Percentiles rank a stretch among this genome's conserved stretches.
Conservation (phyloP, 306 rosid species). For the Hylodesmum podocarpum region DNA sequence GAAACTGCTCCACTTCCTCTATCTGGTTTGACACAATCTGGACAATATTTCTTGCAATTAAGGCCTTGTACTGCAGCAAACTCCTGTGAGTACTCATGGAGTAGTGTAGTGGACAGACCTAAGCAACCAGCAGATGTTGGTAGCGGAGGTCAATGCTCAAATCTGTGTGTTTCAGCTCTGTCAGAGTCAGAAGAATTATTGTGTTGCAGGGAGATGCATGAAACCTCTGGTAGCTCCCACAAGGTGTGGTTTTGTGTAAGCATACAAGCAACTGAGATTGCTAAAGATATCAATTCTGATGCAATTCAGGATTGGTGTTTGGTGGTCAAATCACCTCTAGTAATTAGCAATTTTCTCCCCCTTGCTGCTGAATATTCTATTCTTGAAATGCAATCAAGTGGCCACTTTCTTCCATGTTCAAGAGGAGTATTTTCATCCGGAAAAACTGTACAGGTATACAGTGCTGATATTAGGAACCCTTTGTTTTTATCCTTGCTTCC, state of each 20-base stretch:
- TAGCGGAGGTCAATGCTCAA: constrained; percentile 40
- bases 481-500: constrained; percentile 90
- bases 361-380: constrained; percentile 90
- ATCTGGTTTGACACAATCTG: constrained; percentile 67
- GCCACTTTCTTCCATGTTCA: constrained; percentile 68
- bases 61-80: constrained; percentile 57
- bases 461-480: constrained; percentile 88
- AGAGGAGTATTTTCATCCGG: constrained; percentile 84
- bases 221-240: constrained; percentile 61
- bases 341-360: constrained; percentile 85
- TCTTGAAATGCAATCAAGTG: constrained; percentile 79
- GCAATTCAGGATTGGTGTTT: constrained; percentile 97
- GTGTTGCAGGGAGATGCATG: constrained; percentile 66
- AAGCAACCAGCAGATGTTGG: constrained; percentile 46
- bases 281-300: constrained; percentile 86
- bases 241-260: constrained; percentile 85
- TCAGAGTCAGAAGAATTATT: constrained; percentile 79
- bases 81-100: constrained; percentile 77
- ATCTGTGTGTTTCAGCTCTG: constrained; percentile 70
- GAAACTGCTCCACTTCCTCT: constrained; percentile 77
- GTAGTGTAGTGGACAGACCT: constrained; percentile 62
- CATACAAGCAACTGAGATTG: constrained; percentile 84
- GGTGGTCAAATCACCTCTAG: constrained; percentile 80
- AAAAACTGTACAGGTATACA: constrained; percentile 64
- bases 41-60: constrained; percentile 59